Evolutionary conservation across 169 alveolate species (phyloP), one percentile per base, ranked within the genome.

Genomic region (Fabrea salina): DNA sequence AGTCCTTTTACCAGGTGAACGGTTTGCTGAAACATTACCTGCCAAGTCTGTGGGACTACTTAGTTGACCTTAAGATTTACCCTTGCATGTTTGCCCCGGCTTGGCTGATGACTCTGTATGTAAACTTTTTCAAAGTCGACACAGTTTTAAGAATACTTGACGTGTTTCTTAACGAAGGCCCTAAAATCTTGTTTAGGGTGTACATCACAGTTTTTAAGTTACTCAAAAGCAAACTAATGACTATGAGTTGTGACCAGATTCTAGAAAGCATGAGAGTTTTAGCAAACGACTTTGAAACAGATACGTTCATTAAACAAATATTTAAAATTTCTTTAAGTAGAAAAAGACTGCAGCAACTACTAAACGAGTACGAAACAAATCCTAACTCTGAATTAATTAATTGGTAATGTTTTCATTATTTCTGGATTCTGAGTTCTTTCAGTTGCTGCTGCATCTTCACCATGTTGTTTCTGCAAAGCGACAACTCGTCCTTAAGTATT

Each of bases 41-140:
- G 82, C 97, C 96, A 2, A 88, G 82, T 58, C 67, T 94, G 7
- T 84, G 50, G 22, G n/a, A 16, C 32, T 70, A 77, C 8, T 58
- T 49, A 5, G 56, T 57, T 25, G 67, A 50, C 77, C 74, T 78
- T 72, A 85, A 91, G 75, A 94, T 94, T 54, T 94, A 89, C 64
- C 95, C 97, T 13, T 89, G 97, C 32, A 92, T 96, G 97, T 97
- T 87, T 82, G 95, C 97, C 0, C 90, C 97, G 37, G 94, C 95
- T 67, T 97, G 98, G 98, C 92, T 97, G 80, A 87, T 96, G 93
- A 95, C 98, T 53, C 90, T 97, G n/a, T 97, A 92, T 91, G 86
- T 95, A 22, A 88, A 89, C 74, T 91, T 91, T 66, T 89, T 94
- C 39, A 82, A 85, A 37, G 80, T 92, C 49, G 91, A 92, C 32